These are phyloP conservation scores for Botrytis byssoidea DNA, from an alignment of 2,329 filamentous ascomycete genomes.

Conservation along the genomic window DNA sequence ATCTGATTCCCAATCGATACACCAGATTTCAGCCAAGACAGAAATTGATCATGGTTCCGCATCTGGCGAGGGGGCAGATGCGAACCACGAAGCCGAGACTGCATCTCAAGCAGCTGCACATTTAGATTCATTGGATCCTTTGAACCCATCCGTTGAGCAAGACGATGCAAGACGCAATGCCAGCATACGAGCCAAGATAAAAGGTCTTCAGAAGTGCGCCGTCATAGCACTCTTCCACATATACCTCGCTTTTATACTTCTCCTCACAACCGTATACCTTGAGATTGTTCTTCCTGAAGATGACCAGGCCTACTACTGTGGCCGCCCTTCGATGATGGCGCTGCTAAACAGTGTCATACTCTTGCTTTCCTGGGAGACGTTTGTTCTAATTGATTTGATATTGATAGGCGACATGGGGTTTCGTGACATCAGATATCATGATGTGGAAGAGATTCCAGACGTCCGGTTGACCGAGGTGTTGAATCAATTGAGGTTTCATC, in stretches of 20 bases:
- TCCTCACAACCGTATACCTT: too few relatives aligned
- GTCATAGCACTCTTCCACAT: too few relatives aligned
- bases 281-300: not conserved
- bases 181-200: not conserved
- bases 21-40: not conserved
- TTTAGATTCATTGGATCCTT: too few relatives aligned
- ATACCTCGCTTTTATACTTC: not conserved
- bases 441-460: not conserved
- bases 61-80: too few relatives aligned
- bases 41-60: not conserved
- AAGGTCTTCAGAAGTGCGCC: not conserved
- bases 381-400: not conserved
- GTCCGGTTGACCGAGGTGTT: not conserved
- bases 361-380: not conserved
- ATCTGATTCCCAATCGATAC: not conserved
- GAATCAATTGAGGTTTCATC: not conserved
- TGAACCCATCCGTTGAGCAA: not conserved
- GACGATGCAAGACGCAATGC: not conserved
- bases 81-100: not conserved
- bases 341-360: not conserved
- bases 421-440: not conserved
- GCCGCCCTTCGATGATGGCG: not conserved
- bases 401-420: fast-evolving
- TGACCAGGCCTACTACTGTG: not conserved
- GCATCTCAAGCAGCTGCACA: not conserved